Conservation (phyloP, 2,329 filamentous ascomycete genomes). For the Penicillium hesseltinei region DNA sequence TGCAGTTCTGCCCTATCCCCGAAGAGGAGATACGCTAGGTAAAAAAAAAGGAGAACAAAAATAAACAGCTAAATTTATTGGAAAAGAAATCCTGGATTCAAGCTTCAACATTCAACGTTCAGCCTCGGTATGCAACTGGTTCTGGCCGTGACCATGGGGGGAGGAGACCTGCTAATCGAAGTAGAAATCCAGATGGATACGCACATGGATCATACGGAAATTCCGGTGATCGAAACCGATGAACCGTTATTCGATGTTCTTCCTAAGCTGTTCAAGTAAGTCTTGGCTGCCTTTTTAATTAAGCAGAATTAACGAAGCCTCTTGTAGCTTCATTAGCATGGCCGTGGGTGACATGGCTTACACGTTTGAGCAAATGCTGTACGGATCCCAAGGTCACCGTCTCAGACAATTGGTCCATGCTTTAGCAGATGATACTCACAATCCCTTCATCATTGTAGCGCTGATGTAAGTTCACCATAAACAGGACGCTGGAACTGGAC, state of each 20-base stretch:
- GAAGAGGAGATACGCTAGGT: neutral
- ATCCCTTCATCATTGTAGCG: slow-evolving; percentile 46
- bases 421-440: slow-evolving; percentile 44
- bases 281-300: neutral
- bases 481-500: neutral
- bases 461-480: slow-evolving; percentile 48
- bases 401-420: slow-evolving; percentile 40
- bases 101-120: neutral
- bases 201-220: slow-evolving; percentile 26
- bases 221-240: slow-evolving; percentile 42
- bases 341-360: slow-evolving; percentile 42
- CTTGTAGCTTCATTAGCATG: slow-evolving; percentile 38
- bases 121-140: neutral
- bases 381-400: slow-evolving; percentile 37
- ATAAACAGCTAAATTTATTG: neutral
- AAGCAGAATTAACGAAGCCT: slow-evolving; percentile 1
- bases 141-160: neutral
- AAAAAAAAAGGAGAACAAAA: neutral
- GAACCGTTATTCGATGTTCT: slow-evolving; percentile 42
- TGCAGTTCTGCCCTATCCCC: neutral
- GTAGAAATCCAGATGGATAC: slow-evolving; percentile 4
- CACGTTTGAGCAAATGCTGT: slow-evolving; percentile 47
- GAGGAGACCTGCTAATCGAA: neutral
- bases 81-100: neutral
- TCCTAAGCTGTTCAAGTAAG: slow-evolving; percentile 41